Evolutionary conservation across 2,329 filamentous ascomycete species (phyloP), one percentile per base, ranked within the genome.

Genomic region (Paraphaeosphaeria minitans): DNA sequence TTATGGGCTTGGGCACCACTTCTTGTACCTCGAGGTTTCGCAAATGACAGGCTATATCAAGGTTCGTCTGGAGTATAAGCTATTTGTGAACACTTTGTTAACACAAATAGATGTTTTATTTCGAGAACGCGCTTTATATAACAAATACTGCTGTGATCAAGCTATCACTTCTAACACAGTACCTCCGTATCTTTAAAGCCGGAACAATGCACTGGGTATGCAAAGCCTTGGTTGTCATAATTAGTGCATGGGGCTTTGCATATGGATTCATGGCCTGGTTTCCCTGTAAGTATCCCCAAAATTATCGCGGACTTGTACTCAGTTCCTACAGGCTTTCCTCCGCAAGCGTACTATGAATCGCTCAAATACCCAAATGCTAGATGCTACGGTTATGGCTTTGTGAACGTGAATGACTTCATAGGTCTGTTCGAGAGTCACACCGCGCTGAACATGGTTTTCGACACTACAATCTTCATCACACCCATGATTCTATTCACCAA

Each of bases 111-210:
- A 27, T 62, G 14, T 75, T 72, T 48, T 75, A 73, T 45, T 54
- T 72, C 27, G 67, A 63, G 48, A 66, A 75, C 37, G 63, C 60
- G 5, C 39, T 72, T 8, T 77, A 76, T 56, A 57, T 72, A n/a
- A 68, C 62, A 19, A 62, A 74, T 21, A 72, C 68, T 7, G 63
- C 67, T 14, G 22, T 76, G 21, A 75, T 77, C 66, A 77, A 77
- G 52, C 48, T 74, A 3, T 73, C 75, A 2, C 61, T 77, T 4
- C 66, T 77, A 0, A 39, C 74, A 14, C 75, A 77, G 57, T 77
- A 76, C 49, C 64, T 76, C 9, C 75, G 75, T 35, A 73, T 77
- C 16, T 77, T 76, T 68, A 70, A 70, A 49, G 66, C 68, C 2
- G 70, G 69, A 2, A 53, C 29, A 13, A 73, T 71, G 69, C 66